Conservation (phyloP, 1,284 basidiomycete species). For the Sphaerobolus stellatus region DNA sequence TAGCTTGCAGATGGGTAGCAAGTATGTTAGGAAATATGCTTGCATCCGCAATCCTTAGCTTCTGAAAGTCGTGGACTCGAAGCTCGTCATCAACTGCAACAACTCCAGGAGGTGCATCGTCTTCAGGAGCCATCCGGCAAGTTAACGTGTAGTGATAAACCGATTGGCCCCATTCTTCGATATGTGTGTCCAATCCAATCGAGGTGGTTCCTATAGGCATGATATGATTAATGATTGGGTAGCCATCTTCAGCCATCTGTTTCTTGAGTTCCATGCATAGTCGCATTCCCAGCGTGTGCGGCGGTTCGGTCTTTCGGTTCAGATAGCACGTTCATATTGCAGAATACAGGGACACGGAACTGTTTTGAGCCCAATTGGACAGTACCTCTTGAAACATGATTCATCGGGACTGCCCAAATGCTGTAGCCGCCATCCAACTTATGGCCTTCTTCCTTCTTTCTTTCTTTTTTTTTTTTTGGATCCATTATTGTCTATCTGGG, state of each 20-base stretch:
- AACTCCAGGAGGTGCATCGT: constrained; percentile 31
- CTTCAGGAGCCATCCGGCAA: constrained; percentile 39
- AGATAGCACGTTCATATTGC: too few species aligned
- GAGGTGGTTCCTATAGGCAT: constrained; percentile 28
- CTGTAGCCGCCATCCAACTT: constrained; percentile 26
- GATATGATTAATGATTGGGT: constrained; percentile 30
- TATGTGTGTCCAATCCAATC: constrained; percentile 29
- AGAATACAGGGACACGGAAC: too few species aligned
- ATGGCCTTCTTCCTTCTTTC: constrained; percentile 18
- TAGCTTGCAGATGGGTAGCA: constrained; percentile 29
- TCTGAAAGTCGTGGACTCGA: constrained; percentile 37
- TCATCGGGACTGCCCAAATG: constrained; percentile 21
- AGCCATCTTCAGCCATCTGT: constrained; percentile 31
- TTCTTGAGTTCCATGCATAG: constrained; percentile 28
- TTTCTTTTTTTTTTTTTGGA: too few species aligned
- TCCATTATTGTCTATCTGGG: too few species aligned
- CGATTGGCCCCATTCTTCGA: constrained; percentile 26
- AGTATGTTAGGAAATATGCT: constrained; percentile 34
- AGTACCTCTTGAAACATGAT: background rate
- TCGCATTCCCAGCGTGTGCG: constrained; percentile 21
- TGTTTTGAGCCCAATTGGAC: constrained; percentile 29
- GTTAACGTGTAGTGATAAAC: constrained; percentile 39
- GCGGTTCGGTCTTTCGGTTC: constrained; percentile 25
- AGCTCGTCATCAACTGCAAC: constrained; percentile 41
- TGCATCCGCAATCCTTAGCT: constrained; percentile 37